phyloP scores from a whole-genome alignment of 768 basidiomycete species.

The Royoungia palumana region DNA sequence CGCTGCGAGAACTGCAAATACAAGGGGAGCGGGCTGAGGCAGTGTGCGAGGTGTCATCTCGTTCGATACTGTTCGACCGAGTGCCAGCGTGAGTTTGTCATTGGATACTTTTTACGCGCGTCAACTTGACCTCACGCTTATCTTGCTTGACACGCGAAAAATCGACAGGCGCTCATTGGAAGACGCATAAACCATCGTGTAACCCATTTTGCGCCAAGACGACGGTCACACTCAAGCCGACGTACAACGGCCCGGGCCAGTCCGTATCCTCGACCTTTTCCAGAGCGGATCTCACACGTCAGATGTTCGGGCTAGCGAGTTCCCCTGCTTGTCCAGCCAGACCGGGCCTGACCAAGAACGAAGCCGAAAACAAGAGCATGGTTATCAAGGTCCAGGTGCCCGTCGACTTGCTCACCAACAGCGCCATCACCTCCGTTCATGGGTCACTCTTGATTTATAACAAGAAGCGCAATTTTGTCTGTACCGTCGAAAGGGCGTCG shows the following conservation, averaged over 20 bases:
- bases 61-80: constrained; percentile 51
- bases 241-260: constrained; percentile 27
- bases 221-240: constrained; percentile 47
- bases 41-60: constrained; percentile 44
- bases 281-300: constrained; percentile 30
- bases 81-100: constrained; percentile 47
- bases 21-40: constrained; percentile 34
- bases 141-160: neutral
- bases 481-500: constrained; percentile 36
- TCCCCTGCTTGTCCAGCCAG: constrained; percentile 15
- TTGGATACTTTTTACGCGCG: neutral
- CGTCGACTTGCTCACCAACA: constrained; percentile 7
- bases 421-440: constrained; percentile 1
- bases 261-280: constrained; percentile 17
- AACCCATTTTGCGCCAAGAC: constrained; percentile 41
- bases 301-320: constrained; percentile 27
- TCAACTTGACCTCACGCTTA: too few relatives aligned
- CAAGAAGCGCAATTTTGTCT: constrained; percentile 53
- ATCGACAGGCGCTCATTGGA: constrained; percentile 45
- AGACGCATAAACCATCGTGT: constrained; percentile 45
- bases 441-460: constrained; percentile 45
- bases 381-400: constrained; percentile 57
- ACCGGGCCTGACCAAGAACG: constrained; percentile 22
- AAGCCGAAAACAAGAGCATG: constrained; percentile 36
- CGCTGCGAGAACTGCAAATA: constrained; percentile 40